Evolutionary conservation across 805 yeast species (phyloP).

Genomic region (Hanseniaspora mollemarum): DNA sequence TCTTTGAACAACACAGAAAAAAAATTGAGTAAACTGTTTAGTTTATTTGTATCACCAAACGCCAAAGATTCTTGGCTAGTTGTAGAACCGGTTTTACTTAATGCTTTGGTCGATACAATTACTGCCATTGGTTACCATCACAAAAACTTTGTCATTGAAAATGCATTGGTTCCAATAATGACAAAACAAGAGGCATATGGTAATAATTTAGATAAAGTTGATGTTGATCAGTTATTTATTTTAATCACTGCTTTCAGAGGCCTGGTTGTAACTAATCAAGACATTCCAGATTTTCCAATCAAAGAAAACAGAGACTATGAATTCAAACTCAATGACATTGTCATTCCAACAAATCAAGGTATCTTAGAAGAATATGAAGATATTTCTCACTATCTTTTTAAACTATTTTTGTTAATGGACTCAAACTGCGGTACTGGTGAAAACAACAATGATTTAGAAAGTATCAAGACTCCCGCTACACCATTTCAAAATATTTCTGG

Average conservation of each 20-base stretch:
- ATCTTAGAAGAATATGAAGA: slow-evolving; percentile 50
- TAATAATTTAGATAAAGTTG: slow-evolving; percentile 45
- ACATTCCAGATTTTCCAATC: slow-evolving; percentile 66
- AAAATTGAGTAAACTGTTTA: slow-evolving; percentile 55
- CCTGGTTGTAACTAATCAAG: slow-evolving; percentile 51
- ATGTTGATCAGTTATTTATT: slow-evolving; percentile 60
- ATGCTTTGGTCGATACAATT: slow-evolving; percentile 60
- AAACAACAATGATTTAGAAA: slow-evolving; percentile 31
- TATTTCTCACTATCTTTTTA: slow-evolving; percentile 47
- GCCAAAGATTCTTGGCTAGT: slow-evolving; percentile 69
- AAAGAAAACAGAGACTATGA: slow-evolving; percentile 28
- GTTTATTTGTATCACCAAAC: slow-evolving; percentile 42
- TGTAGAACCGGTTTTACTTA: slow-evolving; percentile 48
- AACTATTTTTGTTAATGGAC: slow-evolving; percentile 50
- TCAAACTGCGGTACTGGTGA: slow-evolving; percentile 41
- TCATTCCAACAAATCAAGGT: slow-evolving; percentile 26
- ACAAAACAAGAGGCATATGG: slow-evolving; percentile 23
- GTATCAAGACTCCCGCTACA: slow-evolving; percentile 28
- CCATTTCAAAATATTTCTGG: slow-evolving; percentile 30
- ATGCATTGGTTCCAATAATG: slow-evolving; percentile 59
- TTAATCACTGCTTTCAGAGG: slow-evolving; percentile 60
- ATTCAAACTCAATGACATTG: slow-evolving; percentile 28
- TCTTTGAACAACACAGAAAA: slow-evolving; percentile 79
- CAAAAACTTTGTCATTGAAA: slow-evolving; percentile 68
- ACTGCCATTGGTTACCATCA: slow-evolving; percentile 70